A percentile compares a stretch with the other conserved stretches of the same genome.
phyloP scores from a whole-genome alignment of 768 basidiomycete species.

The Leucosporidium yakuticum region DNA sequence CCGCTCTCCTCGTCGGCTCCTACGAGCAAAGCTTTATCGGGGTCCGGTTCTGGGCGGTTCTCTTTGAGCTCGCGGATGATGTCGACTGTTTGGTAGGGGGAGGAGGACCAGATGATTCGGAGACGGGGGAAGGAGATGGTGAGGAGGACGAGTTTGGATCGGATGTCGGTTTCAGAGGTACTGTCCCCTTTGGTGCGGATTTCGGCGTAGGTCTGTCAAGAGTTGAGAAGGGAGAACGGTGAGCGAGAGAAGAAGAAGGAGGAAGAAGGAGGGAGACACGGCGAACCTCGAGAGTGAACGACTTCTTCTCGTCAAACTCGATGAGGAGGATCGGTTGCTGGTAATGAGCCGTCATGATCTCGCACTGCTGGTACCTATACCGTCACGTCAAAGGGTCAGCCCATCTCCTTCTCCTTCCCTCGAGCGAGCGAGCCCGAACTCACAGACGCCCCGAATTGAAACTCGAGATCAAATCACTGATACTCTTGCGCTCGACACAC shows the following conservation, averaged over 20 bases:
- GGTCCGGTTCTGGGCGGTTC: constrained; percentile 73
- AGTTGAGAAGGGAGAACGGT: neutral
- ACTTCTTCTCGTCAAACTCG: constrained; percentile 96
- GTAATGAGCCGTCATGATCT: constrained; percentile 92
- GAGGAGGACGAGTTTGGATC: constrained; percentile 87
- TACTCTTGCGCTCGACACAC: constrained; percentile 90
- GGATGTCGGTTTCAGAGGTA: constrained; percentile 50
- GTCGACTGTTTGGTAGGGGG: constrained; percentile 81
- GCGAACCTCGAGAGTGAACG: constrained; percentile 78
- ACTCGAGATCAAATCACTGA: constrained; percentile 84
- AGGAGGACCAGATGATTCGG: constrained; percentile 95
- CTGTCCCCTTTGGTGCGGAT: constrained; percentile 31
- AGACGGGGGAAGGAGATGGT: constrained; percentile 84
- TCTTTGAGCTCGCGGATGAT: constrained; percentile 88
- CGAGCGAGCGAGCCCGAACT: constrained; percentile 43
- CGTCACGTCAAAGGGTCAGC: neutral
- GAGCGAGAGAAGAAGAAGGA: neutral
- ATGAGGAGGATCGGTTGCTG: constrained; percentile 87
- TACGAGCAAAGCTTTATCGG: constrained; percentile 63
- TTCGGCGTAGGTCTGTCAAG: constrained; percentile 20
- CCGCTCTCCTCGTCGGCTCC: constrained; percentile 65
- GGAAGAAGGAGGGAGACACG: neutral
- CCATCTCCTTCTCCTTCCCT: neutral
- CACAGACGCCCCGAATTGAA: constrained; percentile 90
- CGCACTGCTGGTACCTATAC: constrained; percentile 90